A percentile compares a stretch with the other conserved stretches of the same genome.
Conservation (phyloP, 2,329 filamentous ascomycete species). For the Orbilia oligospora region DNA sequence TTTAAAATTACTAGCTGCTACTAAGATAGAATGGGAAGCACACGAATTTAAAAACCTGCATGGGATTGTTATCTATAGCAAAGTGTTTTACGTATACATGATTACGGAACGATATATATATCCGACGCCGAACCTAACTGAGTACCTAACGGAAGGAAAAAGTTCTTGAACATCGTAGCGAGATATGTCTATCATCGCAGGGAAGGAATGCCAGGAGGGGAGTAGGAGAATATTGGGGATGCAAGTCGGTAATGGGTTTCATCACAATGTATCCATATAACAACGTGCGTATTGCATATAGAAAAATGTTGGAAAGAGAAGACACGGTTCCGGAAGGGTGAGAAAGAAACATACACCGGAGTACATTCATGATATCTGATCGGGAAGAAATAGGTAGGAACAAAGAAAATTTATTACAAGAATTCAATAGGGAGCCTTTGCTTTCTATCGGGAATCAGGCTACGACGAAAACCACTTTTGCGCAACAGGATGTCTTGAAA, state of each 20-base stretch:
- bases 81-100: not conserved
- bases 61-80: not conserved
- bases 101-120: not conserved
- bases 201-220: not conserved
- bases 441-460: constrained; percentile 38
- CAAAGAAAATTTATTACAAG: constrained; percentile 56
- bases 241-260: constrained; percentile 8
- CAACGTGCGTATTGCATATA: constrained; percentile 40
- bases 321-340: constrained; percentile 16
- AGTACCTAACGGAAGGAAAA: constrained; percentile 11
- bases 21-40: too few relatives aligned
- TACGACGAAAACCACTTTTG: constrained; percentile 80
- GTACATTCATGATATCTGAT: constrained; percentile 31
- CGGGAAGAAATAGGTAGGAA: constrained; percentile 17
- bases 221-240: not conserved
- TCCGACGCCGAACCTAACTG: constrained; percentile 14
- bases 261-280: constrained; percentile 25
- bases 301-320: constrained; percentile 1
- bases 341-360: constrained; percentile 34
- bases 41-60: not conserved
- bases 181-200: not conserved
- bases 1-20: not conserved
- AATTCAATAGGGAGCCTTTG: constrained; percentile 45
- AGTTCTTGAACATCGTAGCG: not conserved
- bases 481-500: constrained; percentile 84